These are phyloP conservation scores for Mollisia scopiformis DNA, from an alignment of 2,329 filamentous ascomycete species.

Conservation along the genomic window DNA sequence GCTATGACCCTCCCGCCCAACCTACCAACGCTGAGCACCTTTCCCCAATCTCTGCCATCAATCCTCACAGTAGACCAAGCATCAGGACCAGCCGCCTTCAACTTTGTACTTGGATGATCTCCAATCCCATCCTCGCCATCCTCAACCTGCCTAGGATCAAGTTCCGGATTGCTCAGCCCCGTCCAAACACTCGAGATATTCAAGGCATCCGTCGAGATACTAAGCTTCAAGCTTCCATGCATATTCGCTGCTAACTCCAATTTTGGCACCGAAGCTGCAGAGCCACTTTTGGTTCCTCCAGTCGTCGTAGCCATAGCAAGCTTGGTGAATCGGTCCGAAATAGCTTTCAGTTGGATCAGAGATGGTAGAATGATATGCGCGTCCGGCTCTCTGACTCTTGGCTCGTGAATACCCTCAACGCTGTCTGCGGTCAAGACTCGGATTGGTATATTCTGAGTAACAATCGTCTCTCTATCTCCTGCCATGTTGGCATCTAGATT, in stretches of 20 bases:
- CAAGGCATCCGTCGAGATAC: conserved; percentile 81
- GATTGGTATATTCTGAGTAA: conserved; percentile 96
- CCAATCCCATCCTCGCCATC: conserved; percentile 67
- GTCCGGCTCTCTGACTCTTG: conserved; percentile 85
- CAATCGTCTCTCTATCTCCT: conserved; percentile 83
- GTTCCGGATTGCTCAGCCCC: conserved; percentile 81
- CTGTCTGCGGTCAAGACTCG: conserved; percentile 81
- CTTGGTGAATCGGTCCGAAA: conserved; percentile 94
- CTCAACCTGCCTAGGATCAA: conserved; percentile 76
- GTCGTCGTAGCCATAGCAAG: conserved; percentile 60
- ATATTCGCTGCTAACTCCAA: conserved; percentile 92
- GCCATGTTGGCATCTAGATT: conserved; percentile 57
- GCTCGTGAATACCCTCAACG: conserved; percentile 94
- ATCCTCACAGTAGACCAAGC: conserved; percentile 89
- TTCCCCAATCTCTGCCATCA: conserved; percentile 92
- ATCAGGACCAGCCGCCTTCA: conserved; percentile 76
- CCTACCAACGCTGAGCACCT: conserved; percentile 88
- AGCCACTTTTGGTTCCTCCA: conserved; percentile 20
- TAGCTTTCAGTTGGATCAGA: conserved; percentile 85
- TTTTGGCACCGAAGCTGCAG: conserved; percentile 53
- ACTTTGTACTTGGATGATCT: conserved; percentile 80
- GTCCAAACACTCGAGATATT: conserved; percentile 86
- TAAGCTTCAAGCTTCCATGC: conserved; percentile 82
- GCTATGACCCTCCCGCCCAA: conserved; percentile 91
- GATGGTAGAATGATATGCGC: conserved; percentile 91